phyloP scores from a whole-genome alignment of 78 protist genomes.

The Protostelium mycophagum region DNA sequence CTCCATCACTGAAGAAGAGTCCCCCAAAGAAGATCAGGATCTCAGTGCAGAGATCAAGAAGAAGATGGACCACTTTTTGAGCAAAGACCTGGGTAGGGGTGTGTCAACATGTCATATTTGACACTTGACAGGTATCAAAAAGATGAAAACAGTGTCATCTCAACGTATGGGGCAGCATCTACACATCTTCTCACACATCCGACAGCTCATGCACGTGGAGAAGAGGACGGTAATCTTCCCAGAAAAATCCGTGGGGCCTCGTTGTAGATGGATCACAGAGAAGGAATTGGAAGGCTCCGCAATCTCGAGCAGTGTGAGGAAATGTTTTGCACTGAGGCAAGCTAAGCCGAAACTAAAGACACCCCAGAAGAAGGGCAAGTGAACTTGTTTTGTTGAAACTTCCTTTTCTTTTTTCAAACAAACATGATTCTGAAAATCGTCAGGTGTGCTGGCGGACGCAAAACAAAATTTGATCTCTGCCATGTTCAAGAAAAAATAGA shows the following conservation, averaged over 20 bases:
- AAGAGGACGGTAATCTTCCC: neutral
- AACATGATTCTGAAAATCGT: neutral
- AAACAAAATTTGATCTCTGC: neutral
- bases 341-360: neutral
- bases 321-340: conserved; percentile 43
- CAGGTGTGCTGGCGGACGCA: neutral
- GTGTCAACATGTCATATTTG: neutral
- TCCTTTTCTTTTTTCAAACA: neutral
- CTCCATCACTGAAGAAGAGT: neutral
- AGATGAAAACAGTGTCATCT: neutral
- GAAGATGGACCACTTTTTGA: neutral
- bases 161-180: conserved; percentile 4
- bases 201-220: conserved; percentile 22
- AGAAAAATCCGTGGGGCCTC: neutral
- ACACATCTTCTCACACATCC: conserved; percentile 48
- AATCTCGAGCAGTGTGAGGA: conserved; percentile 36
- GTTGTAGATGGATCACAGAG: conserved; percentile 11
- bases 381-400: conserved; percentile 15
- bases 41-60: neutral
- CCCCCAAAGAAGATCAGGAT: conserved; percentile 6
- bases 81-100: neutral
- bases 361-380: neutral
- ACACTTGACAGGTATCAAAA: neutral
- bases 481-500: no score
- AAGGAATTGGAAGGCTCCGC: neutral